Evolutionary conservation across 768 basidiomycete species (phyloP), one percentile per base, ranked within the genome.

Genomic region (Trametes meyenii): DNA sequence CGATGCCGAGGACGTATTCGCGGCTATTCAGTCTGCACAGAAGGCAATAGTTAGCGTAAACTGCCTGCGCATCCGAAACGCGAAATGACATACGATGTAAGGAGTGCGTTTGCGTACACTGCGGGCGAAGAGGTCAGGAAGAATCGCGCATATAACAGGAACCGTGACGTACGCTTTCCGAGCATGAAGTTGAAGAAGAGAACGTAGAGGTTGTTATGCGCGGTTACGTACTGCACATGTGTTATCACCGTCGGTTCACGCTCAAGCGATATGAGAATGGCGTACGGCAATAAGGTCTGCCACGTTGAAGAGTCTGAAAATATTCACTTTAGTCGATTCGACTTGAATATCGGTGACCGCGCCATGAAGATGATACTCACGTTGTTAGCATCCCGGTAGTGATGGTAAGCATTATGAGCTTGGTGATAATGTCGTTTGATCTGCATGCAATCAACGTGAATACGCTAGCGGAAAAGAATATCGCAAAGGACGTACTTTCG

Each of bases 161-260:
- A 14, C 4, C 13, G 21, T 10, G 21, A 57, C 55, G 45, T 16
- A 57, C 55, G 46, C n/a, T 57, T 57, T 3, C 36, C 55, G 3
- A 57, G 24, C 36, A 57, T 39, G 45, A 57, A 57, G 46, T 57
- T 57, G 48, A 57, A 57, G 55, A 48, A 57, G 7, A 57, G 46
- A 8, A 57, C 55, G 38, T 57, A 57, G 46, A 57, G 38, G 4
- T 49, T 26, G 24, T 49, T 24, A 13, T 16, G 46, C 1, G 23
- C 45, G 0, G 55, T 26, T 1, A 49, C 29, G 24, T 57, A 57
- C 55, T 57, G 45, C 17, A 6, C n/a, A 16, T 1, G 13, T 1
- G 21, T 17, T 16, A 13, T 2, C 8, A 16, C 10, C 13, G 8
- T 39, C 11, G 39, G 23, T 11, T 16, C 10, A 11, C 45, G 45